Percentiles rank a stretch among this genome's conserved stretches.
Conservation (phyloP, 176 grass and related monocot species). For the Lolium rigidum region DNA sequence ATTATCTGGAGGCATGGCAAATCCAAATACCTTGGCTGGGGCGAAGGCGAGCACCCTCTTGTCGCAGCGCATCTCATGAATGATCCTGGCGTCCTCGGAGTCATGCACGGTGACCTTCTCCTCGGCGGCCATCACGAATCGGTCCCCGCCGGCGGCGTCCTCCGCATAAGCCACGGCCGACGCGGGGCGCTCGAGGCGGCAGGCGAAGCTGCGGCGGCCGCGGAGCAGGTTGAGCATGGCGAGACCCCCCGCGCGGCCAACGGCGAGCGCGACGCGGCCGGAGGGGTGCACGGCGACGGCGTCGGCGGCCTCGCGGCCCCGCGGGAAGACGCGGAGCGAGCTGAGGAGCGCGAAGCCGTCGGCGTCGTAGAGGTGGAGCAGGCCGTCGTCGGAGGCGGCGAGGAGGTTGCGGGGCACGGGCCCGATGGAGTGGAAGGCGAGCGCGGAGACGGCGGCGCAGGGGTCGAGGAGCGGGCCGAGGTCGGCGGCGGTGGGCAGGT, state of each 20-base stretch:
- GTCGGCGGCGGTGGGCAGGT: conserved; percentile 70
- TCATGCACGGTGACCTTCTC: conserved; percentile 74
- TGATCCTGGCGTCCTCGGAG: conserved; percentile 71
- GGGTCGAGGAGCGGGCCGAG: conserved; percentile 80
- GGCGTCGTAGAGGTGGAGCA: conserved; percentile 79
- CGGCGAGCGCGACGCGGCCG: conserved; percentile 70
- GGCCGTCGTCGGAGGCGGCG: conserved; percentile 79
- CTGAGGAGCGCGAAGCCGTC: conserved; percentile 76
- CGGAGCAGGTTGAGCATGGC: conserved; percentile 84
- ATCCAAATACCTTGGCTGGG: conserved; percentile 61
- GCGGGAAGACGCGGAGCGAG: conserved; percentile 49
- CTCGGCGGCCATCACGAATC: conserved; percentile 61
- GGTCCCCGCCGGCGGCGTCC: conserved; percentile 39
- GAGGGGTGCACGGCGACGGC: conserved; percentile 75
- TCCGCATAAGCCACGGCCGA: conserved; percentile 53
- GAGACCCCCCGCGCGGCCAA: conserved; percentile 60
- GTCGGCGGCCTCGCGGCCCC: conserved; percentile 39
- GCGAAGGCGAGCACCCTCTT: conserved; percentile 69
- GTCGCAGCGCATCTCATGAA: conserved; percentile 69
- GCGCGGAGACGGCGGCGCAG: conserved; percentile 68
- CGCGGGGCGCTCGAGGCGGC: conserved; percentile 67
- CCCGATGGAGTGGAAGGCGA: conserved; percentile 76
- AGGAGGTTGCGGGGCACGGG: conserved; percentile 87
- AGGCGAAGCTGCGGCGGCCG: conserved; percentile 70
- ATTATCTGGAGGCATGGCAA: too few species aligned